Base-by-base conservation (phyloP, 106 monocot genomes). In the Apostasia shenzhenica region DNA sequence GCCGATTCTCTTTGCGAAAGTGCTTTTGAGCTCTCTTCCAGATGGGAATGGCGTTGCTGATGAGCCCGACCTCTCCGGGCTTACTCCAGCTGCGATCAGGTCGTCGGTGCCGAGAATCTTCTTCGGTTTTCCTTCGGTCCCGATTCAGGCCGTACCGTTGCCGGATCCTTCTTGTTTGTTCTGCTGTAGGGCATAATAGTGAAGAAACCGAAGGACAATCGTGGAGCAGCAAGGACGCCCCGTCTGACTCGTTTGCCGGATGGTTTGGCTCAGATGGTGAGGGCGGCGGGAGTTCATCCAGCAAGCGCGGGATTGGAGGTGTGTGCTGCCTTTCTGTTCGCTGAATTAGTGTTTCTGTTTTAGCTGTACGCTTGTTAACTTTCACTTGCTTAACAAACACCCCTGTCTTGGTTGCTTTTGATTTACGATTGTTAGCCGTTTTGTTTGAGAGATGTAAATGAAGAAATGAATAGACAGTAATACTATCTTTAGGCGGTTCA, bases 281-380 rank as follows among this genome's bases (percentile, higher is more conserved):
- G 2, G 61, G 48, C 1, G 68, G 9, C 57, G 61, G 72, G 45
- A 61, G 68, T 50, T 46, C 59, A 37, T 26, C 54, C 73, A 67
- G 48, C n/a, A 68, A 59, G 56, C 71, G 68, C 53, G 67, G 62
- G n/a, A 51, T 61, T 68, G 73, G 73, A 79, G 79, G 79, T 79
- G 67, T 67, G 73, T 57, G 58, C 47, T 45, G 8, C 46, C 37
- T 37, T 65, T 14, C 7, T 65, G 65, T 65, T 50, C 50, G 8
- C 50, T 50, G 26, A 26, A 26, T 26, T 26, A 26, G 26, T 26
- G 26, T 26, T 26, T 26, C 26, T 26, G 26, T 26, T 26, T 26
- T 26, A 26, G 26, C 26, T 26, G 26, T 26, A 26, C 8, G 50
- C 8, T 50, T 8, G 50, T 50, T 8, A 50, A 50, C 48, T 49